Base-by-base conservation (phyloP, 2,329 filamentous ascomycete genomes). In the Xylariaceae sp. region DNA sequence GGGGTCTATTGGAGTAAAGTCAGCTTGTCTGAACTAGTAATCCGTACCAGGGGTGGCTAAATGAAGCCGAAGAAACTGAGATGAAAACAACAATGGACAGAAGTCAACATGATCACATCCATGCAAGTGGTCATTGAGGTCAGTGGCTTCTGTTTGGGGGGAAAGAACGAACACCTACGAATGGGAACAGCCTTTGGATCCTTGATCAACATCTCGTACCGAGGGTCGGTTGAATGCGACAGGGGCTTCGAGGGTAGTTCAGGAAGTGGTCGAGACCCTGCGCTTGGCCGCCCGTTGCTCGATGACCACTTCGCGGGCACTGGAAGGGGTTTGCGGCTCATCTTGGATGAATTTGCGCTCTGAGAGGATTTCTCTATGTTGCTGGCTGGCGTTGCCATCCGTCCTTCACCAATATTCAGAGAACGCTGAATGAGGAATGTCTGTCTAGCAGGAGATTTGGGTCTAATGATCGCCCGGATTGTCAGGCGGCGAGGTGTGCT, bases 331-430 rank as follows among this genome's bases (percentile, higher is more conserved):
- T 50, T 64, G 15, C 62, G 62, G n/a, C 17, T 35, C 10, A 13
- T 23, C 44, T n/a, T 53, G 8, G 55, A 52, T 13, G 56, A 57
- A 42, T 56, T 62, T 10, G 11, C 9, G 23, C 11, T 53, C 39
- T 54, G 51, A 23, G 53, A 42, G 2, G 35, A 39, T 4, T 17
- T 53, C 8, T 48, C 34, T 39, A 23, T 5, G 18, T 30, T 0
- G 3, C 35, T 57, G 9, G 15, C 71, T 1, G 76, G 76, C n/a
- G 82, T 72, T 0, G 77, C 79, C 7, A 76, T 73, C 51, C 77
- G 74, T 8, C 84, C 69, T 61, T 77, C 73, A 30, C 77, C 73
- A 11, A 83, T 70, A 60, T 83, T 75, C 60, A 85, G 81, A 15
- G 74, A 76, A 35, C 81, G 76, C 63, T 77, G 75, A 15, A 86